Evolutionary conservation across 768 basidiomycete species (phyloP).

Genomic region (Phaeotremella fagi): DNA sequence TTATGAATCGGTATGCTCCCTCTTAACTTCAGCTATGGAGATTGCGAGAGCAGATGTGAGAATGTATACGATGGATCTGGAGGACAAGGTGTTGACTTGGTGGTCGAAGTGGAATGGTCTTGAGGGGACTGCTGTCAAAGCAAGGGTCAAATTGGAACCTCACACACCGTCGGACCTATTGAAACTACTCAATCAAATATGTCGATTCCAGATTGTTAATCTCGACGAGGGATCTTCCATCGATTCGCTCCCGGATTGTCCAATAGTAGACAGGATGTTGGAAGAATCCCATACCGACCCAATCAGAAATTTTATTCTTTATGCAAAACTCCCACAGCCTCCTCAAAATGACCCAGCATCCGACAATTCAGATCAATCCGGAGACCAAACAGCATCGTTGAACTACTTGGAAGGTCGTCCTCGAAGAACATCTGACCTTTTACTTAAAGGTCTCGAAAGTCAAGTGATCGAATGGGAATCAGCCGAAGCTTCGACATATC

Average conservation of each 20-base stretch:
- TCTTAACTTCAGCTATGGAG: slow-evolving; percentile 64
- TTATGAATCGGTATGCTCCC: slow-evolving; percentile 82
- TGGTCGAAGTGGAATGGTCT: slow-evolving; percentile 64
- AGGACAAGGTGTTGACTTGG: slow-evolving; percentile 81
- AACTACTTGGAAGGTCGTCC: slow-evolving; percentile 16
- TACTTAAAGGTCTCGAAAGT: slow-evolving; percentile 61
- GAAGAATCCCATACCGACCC: slow-evolving; percentile 58
- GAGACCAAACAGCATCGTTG: slow-evolving; percentile 1
- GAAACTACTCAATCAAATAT: slow-evolving; percentile 61
- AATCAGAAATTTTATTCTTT: slow-evolving; percentile 67
- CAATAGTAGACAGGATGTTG: slow-evolving; percentile 59
- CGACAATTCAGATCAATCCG: background rate
- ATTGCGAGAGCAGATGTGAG: slow-evolving; percentile 75
- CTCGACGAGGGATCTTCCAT: slow-evolving; percentile 32
- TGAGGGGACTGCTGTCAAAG: slow-evolving; percentile 51
- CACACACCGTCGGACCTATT: slow-evolving; percentile 61
- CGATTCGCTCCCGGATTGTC: slow-evolving; percentile 63
- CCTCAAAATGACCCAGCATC: background rate
- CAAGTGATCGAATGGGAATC: slow-evolving; percentile 55
- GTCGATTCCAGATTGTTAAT: slow-evolving; percentile 55
- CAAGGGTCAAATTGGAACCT: slow-evolving; percentile 53
- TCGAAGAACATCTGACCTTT: slow-evolving; percentile 54
- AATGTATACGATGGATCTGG: slow-evolving; percentile 76
- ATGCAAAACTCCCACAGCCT: slow-evolving; percentile 55
- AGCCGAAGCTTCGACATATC: slow-evolving; percentile 48